These are phyloP conservation scores for Candida caryicola DNA, from an alignment of 805 yeast genomes.

Conservation along the genomic window DNA sequence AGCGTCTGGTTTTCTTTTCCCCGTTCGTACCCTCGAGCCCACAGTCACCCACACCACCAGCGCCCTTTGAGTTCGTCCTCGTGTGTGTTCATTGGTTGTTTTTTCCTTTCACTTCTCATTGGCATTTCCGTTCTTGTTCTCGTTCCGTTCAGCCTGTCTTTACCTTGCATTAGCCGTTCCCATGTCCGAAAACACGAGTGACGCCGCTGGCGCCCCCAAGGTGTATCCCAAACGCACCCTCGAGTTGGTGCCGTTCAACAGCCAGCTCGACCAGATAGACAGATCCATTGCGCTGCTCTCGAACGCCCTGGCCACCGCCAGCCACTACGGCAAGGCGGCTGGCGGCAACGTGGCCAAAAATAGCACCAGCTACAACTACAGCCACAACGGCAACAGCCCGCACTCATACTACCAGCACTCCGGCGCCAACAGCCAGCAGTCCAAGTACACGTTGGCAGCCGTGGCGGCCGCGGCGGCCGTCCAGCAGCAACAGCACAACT, in stretches of 20 bases:
- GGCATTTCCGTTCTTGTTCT: neutral
- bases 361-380: conserved; percentile 4
- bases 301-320: conserved; percentile 8
- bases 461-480: conserved; percentile 34
- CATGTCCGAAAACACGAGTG: neutral
- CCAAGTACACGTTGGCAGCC: conserved; percentile 27
- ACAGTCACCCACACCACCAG: too few species aligned
- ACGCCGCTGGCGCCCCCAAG: conserved; percentile 1
- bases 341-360: conserved; percentile 9
- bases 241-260: conserved; percentile 25
- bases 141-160: conserved; percentile 5
- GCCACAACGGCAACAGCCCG: conserved; percentile 3
- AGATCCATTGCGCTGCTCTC: conserved; percentile 8
- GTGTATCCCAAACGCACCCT: conserved; percentile 24
- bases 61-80: too few species aligned
- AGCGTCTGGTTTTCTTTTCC: too few species aligned
- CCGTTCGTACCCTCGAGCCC: too few species aligned
- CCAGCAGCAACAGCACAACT: conserved; percentile 25
- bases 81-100: too few species aligned
- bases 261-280: conserved; percentile 27
- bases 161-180: conserved; percentile 4
- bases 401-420: conserved; percentile 6
- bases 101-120: neutral
- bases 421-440: conserved; percentile 15
- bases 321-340: conserved; percentile 5